These are phyloP conservation scores for Drechslera avenae DNA, from an alignment of 2,329 filamentous ascomycete species.

Conservation along the genomic window DNA sequence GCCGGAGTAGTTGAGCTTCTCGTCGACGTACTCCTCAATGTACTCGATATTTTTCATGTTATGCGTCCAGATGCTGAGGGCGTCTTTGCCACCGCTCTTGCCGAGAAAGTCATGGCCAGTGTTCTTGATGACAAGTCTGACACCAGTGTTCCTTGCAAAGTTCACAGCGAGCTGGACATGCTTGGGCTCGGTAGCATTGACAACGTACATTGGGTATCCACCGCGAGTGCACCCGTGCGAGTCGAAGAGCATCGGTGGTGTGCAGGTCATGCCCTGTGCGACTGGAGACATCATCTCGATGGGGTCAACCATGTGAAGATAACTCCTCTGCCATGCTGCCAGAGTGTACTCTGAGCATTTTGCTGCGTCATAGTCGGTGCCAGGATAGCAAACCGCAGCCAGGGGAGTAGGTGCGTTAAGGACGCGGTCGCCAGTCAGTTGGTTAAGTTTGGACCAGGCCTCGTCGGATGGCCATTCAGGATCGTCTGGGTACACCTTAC, in stretches of 20 bases:
- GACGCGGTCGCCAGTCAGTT: conserved; percentile 35
- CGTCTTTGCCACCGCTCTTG: conserved; percentile 42
- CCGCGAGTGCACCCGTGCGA: conserved; percentile 45
- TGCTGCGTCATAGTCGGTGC: conserved; percentile 33
- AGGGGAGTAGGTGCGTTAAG: conserved; percentile 35
- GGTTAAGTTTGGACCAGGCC: conserved; percentile 56
- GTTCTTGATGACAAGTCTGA: conserved; percentile 44
- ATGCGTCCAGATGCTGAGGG: conserved; percentile 47
- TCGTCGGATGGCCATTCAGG: conserved; percentile 55
- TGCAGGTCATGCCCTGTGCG: conserved; percentile 46
- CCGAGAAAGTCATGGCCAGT: conserved; percentile 47
- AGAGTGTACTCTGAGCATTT: conserved; percentile 38
- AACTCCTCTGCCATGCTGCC: conserved; percentile 40
- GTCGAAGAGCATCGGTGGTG: conserved; percentile 43
- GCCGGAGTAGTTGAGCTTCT: conserved; percentile 49
- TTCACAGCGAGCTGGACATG: conserved; percentile 46
- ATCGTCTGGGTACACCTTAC: conserved; percentile 57
- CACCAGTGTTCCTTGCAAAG: conserved; percentile 42
- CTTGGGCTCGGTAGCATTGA: conserved; percentile 44
- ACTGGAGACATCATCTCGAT: conserved; percentile 48
- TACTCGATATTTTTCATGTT: conserved; percentile 44
- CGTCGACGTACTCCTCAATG: conserved; percentile 40
- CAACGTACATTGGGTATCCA: conserved; percentile 43
- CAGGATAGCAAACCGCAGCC: conserved; percentile 42
- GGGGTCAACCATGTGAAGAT: conserved; percentile 42